phyloP scores from a whole-genome alignment of 169 alveolate species.

The Cryptosporidium canis region DNA sequence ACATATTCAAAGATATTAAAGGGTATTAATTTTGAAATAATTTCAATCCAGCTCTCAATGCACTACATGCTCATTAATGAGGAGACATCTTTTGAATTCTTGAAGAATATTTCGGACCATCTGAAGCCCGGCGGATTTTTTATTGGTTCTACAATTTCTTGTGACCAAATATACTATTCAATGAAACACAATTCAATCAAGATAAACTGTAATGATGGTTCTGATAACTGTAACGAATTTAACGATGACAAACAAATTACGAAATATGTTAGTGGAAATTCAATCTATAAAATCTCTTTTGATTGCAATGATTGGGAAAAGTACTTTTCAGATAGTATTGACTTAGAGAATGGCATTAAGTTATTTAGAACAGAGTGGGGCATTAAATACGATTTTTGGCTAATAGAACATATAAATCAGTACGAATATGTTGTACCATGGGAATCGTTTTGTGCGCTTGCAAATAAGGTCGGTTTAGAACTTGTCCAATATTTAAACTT shows the following conservation, averaged over 20 bases:
- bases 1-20: slow-evolving; percentile 68
- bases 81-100: slow-evolving; percentile 84
- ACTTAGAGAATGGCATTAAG: slow-evolving; percentile 70
- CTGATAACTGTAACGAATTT: slow-evolving; percentile 35
- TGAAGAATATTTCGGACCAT: slow-evolving; percentile 81
- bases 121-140: slow-evolving; percentile 88
- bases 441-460: slow-evolving; percentile 68
- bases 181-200: slow-evolving; percentile 29
- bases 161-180: slow-evolving; percentile 53
- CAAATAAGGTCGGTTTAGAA: slow-evolving; percentile 54
- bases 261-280: slow-evolving; percentile 75
- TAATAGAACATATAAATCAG: slow-evolving; percentile 79
- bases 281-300: slow-evolving; percentile 75
- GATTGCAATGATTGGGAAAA: slow-evolving; percentile 71
- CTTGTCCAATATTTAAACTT: slow-evolving; percentile 60
- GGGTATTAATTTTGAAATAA: slow-evolving; percentile 80
- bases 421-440: slow-evolving; percentile 78
- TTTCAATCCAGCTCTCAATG: slow-evolving; percentile 91
- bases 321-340: slow-evolving; percentile 70
- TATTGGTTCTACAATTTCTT: slow-evolving; percentile 86
- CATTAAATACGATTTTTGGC: slow-evolving; percentile 78
- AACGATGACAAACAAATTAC: slow-evolving; percentile 39
- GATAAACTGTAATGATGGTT: neutral
- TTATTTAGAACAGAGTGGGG: slow-evolving; percentile 77
- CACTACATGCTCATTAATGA: slow-evolving; percentile 91